phyloP scores from a whole-genome alignment of 495 filamentous ascomycete genomes.

The Xylaria venustula region DNA sequence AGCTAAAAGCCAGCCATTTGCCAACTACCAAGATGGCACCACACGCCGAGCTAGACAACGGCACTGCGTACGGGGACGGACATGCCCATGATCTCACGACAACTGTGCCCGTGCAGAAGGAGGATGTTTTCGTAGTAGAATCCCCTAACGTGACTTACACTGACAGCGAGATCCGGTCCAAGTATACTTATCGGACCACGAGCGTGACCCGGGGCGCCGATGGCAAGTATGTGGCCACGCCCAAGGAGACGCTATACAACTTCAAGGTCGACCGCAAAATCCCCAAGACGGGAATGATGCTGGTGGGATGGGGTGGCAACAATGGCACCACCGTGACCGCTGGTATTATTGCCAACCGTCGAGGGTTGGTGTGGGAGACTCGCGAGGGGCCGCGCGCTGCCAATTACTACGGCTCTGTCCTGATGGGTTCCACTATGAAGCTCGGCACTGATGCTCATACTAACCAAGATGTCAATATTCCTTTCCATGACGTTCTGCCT shows the following conservation, averaged over 20 bases:
- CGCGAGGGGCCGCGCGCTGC: constrained; percentile 79
- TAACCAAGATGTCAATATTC: constrained; percentile 89
- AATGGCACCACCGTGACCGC: constrained; percentile 97
- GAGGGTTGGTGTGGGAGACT: constrained; percentile 84
- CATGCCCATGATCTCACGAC: constrained; percentile 31
- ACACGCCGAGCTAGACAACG: constrained; percentile 77
- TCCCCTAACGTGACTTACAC: constrained; percentile 94
- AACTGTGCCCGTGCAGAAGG: constrained; percentile 35
- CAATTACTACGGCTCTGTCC: constrained; percentile 97
- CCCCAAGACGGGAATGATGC: constrained; percentile 93
- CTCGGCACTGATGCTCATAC: constrained; percentile 85
- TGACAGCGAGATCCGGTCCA: constrained; percentile 82
- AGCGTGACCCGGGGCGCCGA: constrained; percentile 64
- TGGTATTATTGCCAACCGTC: constrained; percentile 94
- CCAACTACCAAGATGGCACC: constrained; percentile 72
- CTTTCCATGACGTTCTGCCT: constrained; percentile 88
- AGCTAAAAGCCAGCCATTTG: constrained; percentile 24
- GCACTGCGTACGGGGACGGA: constrained; percentile 70
- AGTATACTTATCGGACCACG: constrained; percentile 92
- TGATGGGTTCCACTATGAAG: constrained; percentile 97
- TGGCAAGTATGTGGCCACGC: constrained; percentile 79
- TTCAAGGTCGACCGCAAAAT: constrained; percentile 97
- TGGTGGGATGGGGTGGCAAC: constrained; percentile 98
- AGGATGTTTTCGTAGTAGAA: constrained; percentile 73
- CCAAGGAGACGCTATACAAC: constrained; percentile 87